Evolutionary conservation across 2,329 filamentous ascomycete species (phyloP).

Genomic region (Aureobasidium sp.): DNA sequence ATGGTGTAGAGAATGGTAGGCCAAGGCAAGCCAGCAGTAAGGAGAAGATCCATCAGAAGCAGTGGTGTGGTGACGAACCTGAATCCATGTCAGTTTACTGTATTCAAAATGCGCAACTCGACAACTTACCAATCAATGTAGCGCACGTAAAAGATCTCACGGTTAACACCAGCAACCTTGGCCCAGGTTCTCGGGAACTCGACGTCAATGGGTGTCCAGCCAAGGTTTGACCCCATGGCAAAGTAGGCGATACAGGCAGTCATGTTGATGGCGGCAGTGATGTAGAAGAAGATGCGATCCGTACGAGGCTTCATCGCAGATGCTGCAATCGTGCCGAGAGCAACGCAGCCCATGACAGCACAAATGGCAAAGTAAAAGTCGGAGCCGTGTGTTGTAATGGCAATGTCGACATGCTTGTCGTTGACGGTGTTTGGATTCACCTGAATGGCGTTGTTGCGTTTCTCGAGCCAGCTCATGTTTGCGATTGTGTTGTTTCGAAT

Average conservation of each 20-base stretch:
- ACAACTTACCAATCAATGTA: conserved; percentile 51
- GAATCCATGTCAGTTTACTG: not conserved
- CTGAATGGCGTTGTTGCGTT: conserved; percentile 4
- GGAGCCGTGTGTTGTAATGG: conserved; percentile 53
- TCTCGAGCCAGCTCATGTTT: conserved; percentile 1
- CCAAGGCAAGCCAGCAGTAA: conserved; percentile 55
- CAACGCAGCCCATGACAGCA: conserved; percentile 47
- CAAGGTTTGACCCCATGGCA: conserved; percentile 55
- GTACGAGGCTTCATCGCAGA: conserved; percentile 43
- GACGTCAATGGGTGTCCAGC: conserved; percentile 53
- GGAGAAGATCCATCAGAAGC: conserved; percentile 50
- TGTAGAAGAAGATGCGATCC: conserved; percentile 53
- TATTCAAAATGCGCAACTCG: not conserved
- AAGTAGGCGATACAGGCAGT: conserved; percentile 55
- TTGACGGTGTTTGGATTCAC: conserved; percentile 34
- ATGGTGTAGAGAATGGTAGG: conserved; percentile 54
- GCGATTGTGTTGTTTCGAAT: not conserved
- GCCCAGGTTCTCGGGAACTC: conserved; percentile 43
- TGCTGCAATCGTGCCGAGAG: conserved; percentile 43
- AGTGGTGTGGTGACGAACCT: conserved; percentile 52
- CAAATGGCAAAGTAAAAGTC: conserved; percentile 56
- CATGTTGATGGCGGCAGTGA: conserved; percentile 47
- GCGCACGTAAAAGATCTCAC: conserved; percentile 56
- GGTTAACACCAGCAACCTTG: conserved; percentile 42
- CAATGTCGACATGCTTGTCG: conserved; percentile 44